Evolutionary conservation across 2,329 filamentous ascomycete genomes (phyloP), one percentile per base, ranked within the genome.

Genomic region (Arthroderma sp.): DNA sequence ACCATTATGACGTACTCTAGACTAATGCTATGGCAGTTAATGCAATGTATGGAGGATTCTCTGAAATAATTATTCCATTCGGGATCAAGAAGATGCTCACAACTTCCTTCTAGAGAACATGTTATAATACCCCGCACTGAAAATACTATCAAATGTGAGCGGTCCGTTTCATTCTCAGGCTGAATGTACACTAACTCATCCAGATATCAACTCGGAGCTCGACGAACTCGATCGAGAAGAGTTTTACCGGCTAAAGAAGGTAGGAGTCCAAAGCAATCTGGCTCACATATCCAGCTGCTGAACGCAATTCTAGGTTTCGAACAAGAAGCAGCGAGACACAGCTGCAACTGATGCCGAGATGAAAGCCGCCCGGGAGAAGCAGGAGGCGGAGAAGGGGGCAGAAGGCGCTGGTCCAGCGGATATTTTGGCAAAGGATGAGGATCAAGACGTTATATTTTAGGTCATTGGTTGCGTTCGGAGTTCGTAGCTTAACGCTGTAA

Each of bases 191-290:
- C 46, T 53, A 42, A 52, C 41, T 38, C 42, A 36, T n/a, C 4
- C 47, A 83, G 80, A 96, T 60, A 96, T 96, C 74, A 96, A 96
- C 69, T 94, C 89, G 1, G 91, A 98, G 63, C 77, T 98, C 10
- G 91, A 98, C 61, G 91, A 98, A 68, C 73, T 98, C 42, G 93
- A 96, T 66, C 79, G 91, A 71, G 91, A 96, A 63, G 91, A 98
- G 62, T 98, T 98, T 64, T 98, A 95, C 68, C 76, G 91, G 53
- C 68, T 98, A 60, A 98, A 98, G 70, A 98, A 98, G 73, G 74
- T 61, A 56, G 45, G 45, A 37, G 32, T n/a, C 9, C 31, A 36
- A 37, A 36, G 15, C 31, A 8, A 30, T 31, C 4, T 15, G 30
- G 10, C 38, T 37, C 11, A 44, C 6, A 29, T 15, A 31, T 31